phyloP scores from a whole-genome alignment of 148 eudicot genomes.

The Limonium bicolor region DNA sequence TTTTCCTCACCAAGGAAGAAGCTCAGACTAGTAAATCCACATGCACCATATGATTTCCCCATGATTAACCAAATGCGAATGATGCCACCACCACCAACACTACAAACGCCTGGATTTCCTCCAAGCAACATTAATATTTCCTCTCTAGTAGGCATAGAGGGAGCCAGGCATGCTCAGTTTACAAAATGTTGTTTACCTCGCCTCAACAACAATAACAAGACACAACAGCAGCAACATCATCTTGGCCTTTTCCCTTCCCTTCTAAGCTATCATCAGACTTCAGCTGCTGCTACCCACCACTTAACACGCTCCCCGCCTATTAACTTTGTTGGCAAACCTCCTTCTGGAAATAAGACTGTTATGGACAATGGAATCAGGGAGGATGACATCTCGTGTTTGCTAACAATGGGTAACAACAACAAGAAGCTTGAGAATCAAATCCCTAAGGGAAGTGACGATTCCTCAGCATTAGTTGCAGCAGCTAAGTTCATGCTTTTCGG shows the following conservation, averaged over 20 bases:
- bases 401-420: slow-evolving; percentile 31
- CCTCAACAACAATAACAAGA: slow-evolving; percentile 32
- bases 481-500: slow-evolving; percentile 64
- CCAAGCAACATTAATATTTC: slow-evolving; percentile 43
- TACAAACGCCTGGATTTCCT: slow-evolving; percentile 25
- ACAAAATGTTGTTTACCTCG: no score
- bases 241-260: slow-evolving; percentile 29
- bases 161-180: slow-evolving; percentile 97
- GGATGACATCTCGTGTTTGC: slow-evolving; percentile 27
- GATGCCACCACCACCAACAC: slow-evolving; percentile 18
- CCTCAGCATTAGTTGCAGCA: slow-evolving; percentile 3
- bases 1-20: slow-evolving; percentile 30
- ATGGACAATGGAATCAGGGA: slow-evolving; percentile 6
- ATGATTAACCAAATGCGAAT: slow-evolving; percentile 19
- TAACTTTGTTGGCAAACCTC: slow-evolving; percentile 9
- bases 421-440: slow-evolving; percentile 12
- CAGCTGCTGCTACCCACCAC: neutral
- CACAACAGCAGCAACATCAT: slow-evolving; percentile 44
- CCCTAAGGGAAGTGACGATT: slow-evolving; percentile 11
- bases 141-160: slow-evolving; percentile 80
- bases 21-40: slow-evolving; percentile 13
- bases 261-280: neutral
- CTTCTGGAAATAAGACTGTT: neutral
- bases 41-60: slow-evolving; percentile 19
- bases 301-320: neutral